These are phyloP conservation scores for Monilinia vaccinii-corymbosi DNA, from an alignment of 2,329 filamentous ascomycete species.

Conservation along the genomic window DNA sequence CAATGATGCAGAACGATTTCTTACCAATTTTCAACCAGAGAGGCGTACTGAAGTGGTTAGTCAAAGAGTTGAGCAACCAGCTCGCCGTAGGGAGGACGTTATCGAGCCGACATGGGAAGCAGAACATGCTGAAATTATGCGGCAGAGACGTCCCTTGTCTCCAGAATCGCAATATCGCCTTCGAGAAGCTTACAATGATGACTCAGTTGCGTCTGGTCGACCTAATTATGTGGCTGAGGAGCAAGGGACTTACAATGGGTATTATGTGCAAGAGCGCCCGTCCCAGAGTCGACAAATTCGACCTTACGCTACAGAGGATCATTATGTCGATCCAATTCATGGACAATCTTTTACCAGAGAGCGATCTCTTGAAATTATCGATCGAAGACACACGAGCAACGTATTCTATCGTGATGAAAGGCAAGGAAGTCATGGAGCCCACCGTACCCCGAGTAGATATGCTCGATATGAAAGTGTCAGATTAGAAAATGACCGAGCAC, in stretches of 20 bases:
- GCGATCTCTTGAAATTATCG: constrained; percentile 27
- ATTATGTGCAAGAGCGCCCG: constrained; percentile 18
- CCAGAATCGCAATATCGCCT: constrained; percentile 13
- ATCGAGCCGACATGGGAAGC: constrained; percentile 15
- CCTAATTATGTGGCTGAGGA: constrained; percentile 9
- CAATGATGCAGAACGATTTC: constrained; percentile 32
- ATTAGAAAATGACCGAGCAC: constrained; percentile 27
- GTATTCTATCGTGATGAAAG: constrained; percentile 30
- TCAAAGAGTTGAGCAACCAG: constrained; percentile 6
- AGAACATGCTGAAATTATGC: constrained; percentile 12
- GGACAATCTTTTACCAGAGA: constrained; percentile 18
- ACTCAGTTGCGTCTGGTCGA: constrained; percentile 10
- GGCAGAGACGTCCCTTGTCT: constrained; percentile 12
- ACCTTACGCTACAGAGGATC: constrained; percentile 23
- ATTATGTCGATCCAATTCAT: constrained; percentile 16
- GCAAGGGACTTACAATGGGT: constrained; percentile 11
- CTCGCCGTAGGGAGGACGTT: constrained; percentile 12
- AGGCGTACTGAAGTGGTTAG: not conserved
- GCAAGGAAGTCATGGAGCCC: constrained; percentile 23
- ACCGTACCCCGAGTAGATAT: constrained; percentile 27
- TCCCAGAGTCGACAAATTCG: constrained; percentile 15
- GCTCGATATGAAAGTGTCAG: constrained; percentile 30
- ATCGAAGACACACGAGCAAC: constrained; percentile 29
- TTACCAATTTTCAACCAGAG: constrained; percentile 29
- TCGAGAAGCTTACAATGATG: constrained; percentile 16